Base-by-base conservation (phyloP, 169 alveolate genomes). In the Cryptosporidium canis region DNA sequence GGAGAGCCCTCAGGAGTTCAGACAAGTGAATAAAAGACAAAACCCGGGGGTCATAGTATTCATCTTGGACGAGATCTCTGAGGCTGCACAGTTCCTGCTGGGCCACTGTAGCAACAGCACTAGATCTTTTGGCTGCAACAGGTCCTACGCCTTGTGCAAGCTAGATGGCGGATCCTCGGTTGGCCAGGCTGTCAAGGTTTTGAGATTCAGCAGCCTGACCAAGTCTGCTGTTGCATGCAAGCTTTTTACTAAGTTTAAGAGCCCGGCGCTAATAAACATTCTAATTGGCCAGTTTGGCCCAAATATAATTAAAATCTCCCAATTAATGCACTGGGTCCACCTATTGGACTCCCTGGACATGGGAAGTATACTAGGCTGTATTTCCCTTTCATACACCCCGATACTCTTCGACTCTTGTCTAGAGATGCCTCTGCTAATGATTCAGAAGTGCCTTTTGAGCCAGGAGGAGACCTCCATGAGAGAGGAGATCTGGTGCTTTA, bases 41-140 rank as follows among this genome's bases (percentile, higher is more conserved):
- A 77, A 77, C 39, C 87, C 87, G 8, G 87, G 87, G 24, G 87
- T 63, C 2, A 55, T 77, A 43, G 1, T 77, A 24, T 58, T 77
- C 53, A 63, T 77, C 6, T 61, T 77, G 37, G 87, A 77, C 27
- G 87, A 77, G 24, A 63, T 77, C 21, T 77, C 87, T 1, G 87
- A 77, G 24, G 29, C 71, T 35, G 87, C 66, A 5, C 87, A 77
- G 29, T 58, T 56, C 21, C 31, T 77, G n/a, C 39, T 77, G 29
- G 44, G 37, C 39, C 71, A 77, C 37, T 56, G 87, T 1, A 58
- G 43, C 27, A 27, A 63, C 5, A 58, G 77, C 45, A 71, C 14
- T 55, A 77, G 39, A 33, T 44, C 61, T 29, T 55, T 41, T 24
- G 64, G 64, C 14, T 77, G 48, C 27, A 77, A 31, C 64, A 53